Percentiles rank a stretch among this genome's conserved stretches.
These are phyloP conservation scores for Pseudogymnoascus sp. DNA, from an alignment of 2,329 filamentous ascomycete species.

Conservation along the genomic window DNA sequence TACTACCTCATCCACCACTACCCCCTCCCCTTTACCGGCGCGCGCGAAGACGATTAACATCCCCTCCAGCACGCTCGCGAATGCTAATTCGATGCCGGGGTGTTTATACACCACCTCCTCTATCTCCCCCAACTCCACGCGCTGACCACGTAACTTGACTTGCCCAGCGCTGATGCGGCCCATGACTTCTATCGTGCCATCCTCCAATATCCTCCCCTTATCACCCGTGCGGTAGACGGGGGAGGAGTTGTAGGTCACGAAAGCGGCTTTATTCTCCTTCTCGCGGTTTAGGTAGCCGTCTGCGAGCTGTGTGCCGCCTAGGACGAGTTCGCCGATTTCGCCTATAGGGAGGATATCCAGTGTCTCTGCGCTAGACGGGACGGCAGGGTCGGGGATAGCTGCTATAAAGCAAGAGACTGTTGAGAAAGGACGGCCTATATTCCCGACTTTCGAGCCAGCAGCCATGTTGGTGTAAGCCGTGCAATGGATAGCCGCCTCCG, in stretches of 20 bases:
- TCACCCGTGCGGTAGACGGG: conserved; percentile 30
- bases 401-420: conserved; percentile 49
- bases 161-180: conserved; percentile 75
- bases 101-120: conserved; percentile 61
- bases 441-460: conserved; percentile 48
- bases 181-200: conserved; percentile 72
- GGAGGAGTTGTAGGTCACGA: conserved; percentile 38
- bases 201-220: conserved; percentile 58
- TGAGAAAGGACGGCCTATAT: conserved; percentile 70
- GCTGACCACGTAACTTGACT: conserved; percentile 78
- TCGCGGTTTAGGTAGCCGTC: conserved; percentile 73
- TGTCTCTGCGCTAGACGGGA: conserved; percentile 14
- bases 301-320: conserved; percentile 75
- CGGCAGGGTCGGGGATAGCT: conserved; percentile 13
- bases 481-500: conserved; percentile 86
- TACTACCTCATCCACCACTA: conserved; percentile 40
- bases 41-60: conserved; percentile 62
- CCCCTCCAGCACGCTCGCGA: conserved; percentile 59
- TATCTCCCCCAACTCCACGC: conserved; percentile 72
- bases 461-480: conserved; percentile 61
- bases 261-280: conserved; percentile 64
- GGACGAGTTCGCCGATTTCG: conserved; percentile 55
- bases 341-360: conserved; percentile 25
- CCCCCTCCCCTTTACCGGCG: conserved; percentile 29
- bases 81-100: conserved; percentile 53